phyloP scores from a whole-genome alignment of 2,329 filamentous ascomycete genomes.

The Calonectria multiphialidica region DNA sequence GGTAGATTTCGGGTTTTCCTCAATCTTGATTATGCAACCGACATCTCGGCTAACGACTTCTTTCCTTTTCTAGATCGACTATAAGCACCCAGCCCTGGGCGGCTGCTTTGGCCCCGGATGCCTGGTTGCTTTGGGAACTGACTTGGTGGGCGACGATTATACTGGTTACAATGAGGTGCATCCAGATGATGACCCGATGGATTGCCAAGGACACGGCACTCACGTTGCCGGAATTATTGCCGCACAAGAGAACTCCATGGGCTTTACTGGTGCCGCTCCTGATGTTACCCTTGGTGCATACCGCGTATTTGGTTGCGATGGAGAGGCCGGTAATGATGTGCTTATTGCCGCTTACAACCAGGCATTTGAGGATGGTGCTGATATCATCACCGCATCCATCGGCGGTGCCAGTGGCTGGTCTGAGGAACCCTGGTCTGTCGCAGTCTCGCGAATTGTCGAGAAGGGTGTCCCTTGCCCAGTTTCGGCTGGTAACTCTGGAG shows the following conservation, averaged over 20 bases:
- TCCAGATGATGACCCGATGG: constrained; percentile 65
- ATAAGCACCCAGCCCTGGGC: constrained; percentile 72
- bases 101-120: constrained; percentile 72
- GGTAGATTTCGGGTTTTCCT: constrained; percentile 36
- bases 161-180: constrained; percentile 52
- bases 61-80: constrained; percentile 62
- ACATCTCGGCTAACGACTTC: background rate
- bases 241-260: constrained; percentile 64
- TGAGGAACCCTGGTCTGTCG: constrained; percentile 63
- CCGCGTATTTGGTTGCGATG: constrained; percentile 68
- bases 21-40: too few relatives aligned
- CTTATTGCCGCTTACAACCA: constrained; percentile 70
- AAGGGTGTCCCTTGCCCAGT: constrained; percentile 65
- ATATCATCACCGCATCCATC: constrained; percentile 69
- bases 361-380: constrained; percentile 69
- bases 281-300: constrained; percentile 68
- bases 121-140: constrained; percentile 69
- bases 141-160: constrained; percentile 69
- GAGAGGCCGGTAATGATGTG: constrained; percentile 65
- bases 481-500: constrained; percentile 64
- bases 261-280: constrained; percentile 70
- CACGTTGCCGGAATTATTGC: constrained; percentile 74
- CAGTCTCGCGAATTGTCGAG: constrained; percentile 64
- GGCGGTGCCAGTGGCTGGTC: constrained; percentile 64
- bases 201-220: constrained; percentile 70